Evolutionary conservation across 192 early-diverging fungal species (phyloP).

Genomic region (Coemansia aciculifera): DNA sequence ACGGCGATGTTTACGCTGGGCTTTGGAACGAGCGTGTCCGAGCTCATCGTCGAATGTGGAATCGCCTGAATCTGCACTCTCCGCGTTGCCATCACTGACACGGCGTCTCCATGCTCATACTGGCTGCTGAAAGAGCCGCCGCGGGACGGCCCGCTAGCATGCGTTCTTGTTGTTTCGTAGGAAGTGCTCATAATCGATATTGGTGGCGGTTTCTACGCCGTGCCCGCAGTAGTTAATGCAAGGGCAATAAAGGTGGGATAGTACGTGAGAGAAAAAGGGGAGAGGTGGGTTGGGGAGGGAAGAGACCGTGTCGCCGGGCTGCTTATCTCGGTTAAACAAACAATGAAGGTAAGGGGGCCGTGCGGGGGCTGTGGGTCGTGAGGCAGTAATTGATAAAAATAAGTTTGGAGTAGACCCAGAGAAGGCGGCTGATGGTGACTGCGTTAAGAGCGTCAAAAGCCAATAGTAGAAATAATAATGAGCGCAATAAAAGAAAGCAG

Average conservation of each 20-base stretch:
- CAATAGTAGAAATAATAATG: background rate
- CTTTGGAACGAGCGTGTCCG: constrained; percentile 14
- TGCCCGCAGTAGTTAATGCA: background rate
- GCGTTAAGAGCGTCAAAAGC: background rate
- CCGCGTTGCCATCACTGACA: constrained; percentile 27
- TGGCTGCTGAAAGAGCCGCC: constrained; percentile 3
- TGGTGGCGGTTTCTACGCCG: background rate
- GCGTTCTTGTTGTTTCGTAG: constrained; percentile 1
- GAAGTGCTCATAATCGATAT: constrained; percentile 18
- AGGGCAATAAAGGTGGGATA: background rate
- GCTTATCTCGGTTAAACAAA: constrained; percentile 9
- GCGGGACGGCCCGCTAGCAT: constrained; percentile 13
- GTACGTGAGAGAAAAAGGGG: background rate
- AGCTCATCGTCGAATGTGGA: constrained; percentile 36
- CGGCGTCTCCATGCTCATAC: constrained; percentile 27
- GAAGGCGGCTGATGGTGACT: background rate
- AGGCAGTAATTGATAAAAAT: constrained; percentile 2
- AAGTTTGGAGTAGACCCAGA: background rate
- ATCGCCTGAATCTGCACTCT: constrained; percentile 48
- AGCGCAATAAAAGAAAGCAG: background rate
- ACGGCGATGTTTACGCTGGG: constrained; percentile 13
- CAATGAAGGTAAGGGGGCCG: background rate
- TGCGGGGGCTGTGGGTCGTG: background rate
- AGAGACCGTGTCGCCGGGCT: background rate
- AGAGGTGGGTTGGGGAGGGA: background rate